Base-by-base conservation (phyloP, 2,329 filamentous ascomycete genomes). In the Nemania abortiva region DNA sequence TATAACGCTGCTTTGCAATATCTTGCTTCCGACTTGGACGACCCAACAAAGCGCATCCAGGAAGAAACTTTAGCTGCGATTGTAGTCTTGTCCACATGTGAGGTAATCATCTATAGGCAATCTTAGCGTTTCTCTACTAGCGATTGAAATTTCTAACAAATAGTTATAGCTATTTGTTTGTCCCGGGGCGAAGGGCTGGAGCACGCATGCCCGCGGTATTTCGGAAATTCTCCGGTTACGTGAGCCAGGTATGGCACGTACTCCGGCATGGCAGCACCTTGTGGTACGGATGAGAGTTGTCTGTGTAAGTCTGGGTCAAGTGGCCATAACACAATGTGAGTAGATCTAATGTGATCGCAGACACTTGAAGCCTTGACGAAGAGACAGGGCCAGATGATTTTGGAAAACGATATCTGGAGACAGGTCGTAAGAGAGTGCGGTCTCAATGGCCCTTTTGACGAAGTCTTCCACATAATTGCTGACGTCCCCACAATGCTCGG, bases 21-120 rank as follows among this genome's bases (percentile, higher is more conserved):
- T 22, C 70, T 73, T 10, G 52, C 66, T 31, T 63, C 61, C 20
- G 72, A 73, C 39, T 62, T 73, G 15, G 63, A 69, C 56, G 68
- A 72, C 56, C 47, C 63, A 6, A 65, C 68, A 60, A 70, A 15
- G 45, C 60, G 68, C 13, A 63, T 65, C 49, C 68, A 52, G 53
- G 72, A 73, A 57, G 72, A 73, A 62, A 73, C 72, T 15, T 59
- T 73, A 20, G 70, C 72, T 20, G 63, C 72, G 42, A 72, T 73
- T 22, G 6, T 72, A 55, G 63, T 70, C 15, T 37, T 73, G 50
- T 72, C 72, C 31, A 73, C 69, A 58, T 73, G 71, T 47, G 71
- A 73, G 54, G 70, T 72, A n/a, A n/a, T n/a, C n/a, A 66, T 54
- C 56, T 54, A 56, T 37, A 24, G 20, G 20, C 47, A 50, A 4